A percentile compares a stretch with the other conserved stretches of the same genome.
Conservation (phyloP, 345 rosid species). For the Eucalyptus sp. region DNA sequence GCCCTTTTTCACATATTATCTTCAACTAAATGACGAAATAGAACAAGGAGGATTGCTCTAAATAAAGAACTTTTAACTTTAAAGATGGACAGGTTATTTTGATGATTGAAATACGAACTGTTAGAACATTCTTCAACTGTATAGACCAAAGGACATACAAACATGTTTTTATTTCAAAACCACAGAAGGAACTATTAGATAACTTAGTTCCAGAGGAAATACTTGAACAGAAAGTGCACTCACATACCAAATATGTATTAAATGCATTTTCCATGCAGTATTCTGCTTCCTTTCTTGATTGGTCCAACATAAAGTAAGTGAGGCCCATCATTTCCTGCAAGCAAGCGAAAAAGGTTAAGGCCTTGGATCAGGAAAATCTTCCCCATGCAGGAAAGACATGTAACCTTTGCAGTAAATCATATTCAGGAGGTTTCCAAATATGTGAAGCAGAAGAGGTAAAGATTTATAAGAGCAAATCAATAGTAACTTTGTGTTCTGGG, state of each 20-base stretch:
- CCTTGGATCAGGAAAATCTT: neutral
- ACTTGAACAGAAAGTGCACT: neutral
- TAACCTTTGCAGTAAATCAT: neutral
- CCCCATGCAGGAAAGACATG: neutral
- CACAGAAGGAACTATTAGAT: neutral
- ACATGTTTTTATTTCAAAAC: neutral
- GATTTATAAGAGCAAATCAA: neutral
- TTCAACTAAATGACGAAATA: neutral
- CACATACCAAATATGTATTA: slow-evolving; percentile 71
- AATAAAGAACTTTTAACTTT: neutral
- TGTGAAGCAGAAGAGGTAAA: neutral
- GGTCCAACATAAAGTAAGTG: slow-evolving; percentile 86
- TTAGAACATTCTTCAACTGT: neutral
- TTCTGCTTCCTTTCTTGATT: slow-evolving; percentile 89
- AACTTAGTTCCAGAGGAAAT: neutral
- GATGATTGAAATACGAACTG: neutral
- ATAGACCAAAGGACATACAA: neutral
- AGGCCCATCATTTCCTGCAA: slow-evolving; percentile 98
- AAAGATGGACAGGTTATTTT: neutral
- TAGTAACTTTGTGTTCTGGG: neutral
- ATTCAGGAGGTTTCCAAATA: neutral
- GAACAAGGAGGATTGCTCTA: neutral
- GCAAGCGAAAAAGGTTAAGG: neutral
- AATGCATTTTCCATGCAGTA: slow-evolving; percentile 99
- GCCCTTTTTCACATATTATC: neutral